These are phyloP conservation scores for Senna siamea DNA, from an alignment of 306 rosid genomes.

Conservation along the genomic window DNA sequence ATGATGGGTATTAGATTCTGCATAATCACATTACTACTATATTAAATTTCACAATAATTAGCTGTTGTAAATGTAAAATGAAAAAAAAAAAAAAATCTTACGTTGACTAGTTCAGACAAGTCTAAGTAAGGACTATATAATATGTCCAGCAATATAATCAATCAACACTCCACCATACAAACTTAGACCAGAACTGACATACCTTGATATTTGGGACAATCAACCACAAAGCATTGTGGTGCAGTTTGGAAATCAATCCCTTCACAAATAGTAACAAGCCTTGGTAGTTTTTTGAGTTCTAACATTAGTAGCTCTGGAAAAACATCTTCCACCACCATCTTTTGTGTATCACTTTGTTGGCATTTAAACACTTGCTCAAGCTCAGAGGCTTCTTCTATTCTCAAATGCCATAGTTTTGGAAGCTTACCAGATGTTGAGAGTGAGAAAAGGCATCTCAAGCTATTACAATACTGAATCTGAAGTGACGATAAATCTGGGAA, in stretches of 20 bases:
- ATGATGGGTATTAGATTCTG: too few species aligned
- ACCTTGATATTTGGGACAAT: not conserved
- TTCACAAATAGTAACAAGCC: not conserved
- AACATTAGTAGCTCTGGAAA: not conserved
- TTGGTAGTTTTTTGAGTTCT: not conserved
- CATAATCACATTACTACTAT: too few species aligned
- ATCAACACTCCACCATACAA: too few species aligned
- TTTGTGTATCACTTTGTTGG: not conserved
- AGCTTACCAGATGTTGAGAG: not conserved
- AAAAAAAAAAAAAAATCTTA: too few species aligned
- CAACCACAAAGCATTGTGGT: not conserved
- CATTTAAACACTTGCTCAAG: not conserved
- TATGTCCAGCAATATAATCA: too few species aligned
- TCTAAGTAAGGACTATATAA: too few species aligned
- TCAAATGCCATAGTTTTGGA: accelerated
- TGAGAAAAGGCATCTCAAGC: not conserved
- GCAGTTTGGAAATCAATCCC: not conserved
- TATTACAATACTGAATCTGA: not conserved
- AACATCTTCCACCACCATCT: not conserved
- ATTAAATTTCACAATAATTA: too few species aligned
- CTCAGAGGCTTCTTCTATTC: not conserved
- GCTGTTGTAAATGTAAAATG: too few species aligned
- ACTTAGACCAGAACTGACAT: too few species aligned
- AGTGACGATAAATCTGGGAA: not conserved
- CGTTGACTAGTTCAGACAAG: too few species aligned